Evolutionary conservation across 352 stramenopile genomes (phyloP), one percentile per base, ranked within the genome.

Genomic region (Phytopythium mirpurense): DNA sequence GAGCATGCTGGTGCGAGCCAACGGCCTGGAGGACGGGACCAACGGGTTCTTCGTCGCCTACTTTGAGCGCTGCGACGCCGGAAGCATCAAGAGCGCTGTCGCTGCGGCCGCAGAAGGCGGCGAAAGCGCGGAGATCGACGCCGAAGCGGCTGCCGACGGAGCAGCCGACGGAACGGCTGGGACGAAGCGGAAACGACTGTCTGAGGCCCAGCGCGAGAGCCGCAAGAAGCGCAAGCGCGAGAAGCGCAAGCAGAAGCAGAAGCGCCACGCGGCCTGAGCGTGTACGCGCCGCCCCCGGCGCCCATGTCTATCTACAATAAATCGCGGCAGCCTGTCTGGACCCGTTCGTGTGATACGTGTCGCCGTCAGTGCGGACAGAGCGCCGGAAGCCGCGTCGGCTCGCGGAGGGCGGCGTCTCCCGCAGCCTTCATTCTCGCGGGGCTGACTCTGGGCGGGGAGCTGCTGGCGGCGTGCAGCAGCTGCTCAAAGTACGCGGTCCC

Each of bases 31-130:
- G 45, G 91, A 98, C 68, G 83, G 78, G 40, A 98, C 95, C 5
- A 98, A 98, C 67, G 96, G 95, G 21, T 99, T 99, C 67, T 99
- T 99, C 61, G 94, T 99, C 5, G 81, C 87, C 29, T 97, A 97
- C 67, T 98, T 99, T 68, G 89, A 97, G 57, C 80, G 93, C 5
- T 38, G 60, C 15, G 31, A 27, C n/a, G 32, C 37, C 2, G 49
- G 16, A 26, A 45, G 18, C 5, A 9, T 21, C 50, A 41, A 24
- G 54, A 44, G 19, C 42, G 24, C 5, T 21, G 43, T 3, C 42
- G 50, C 37, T 3, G 19, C 23, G 48, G 46, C 5, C 14, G 6
- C 16, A 47, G 24, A 37, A 23, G 36, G 9, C 42, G n/a, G n/a
- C 40, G 57, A 1, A 32, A 54, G 0, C 45, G 57, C 0, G 46